These are phyloP conservation scores for Suillus subalutaceus DNA, from an alignment of 768 basidiomycete species.

Conservation along the genomic window DNA sequence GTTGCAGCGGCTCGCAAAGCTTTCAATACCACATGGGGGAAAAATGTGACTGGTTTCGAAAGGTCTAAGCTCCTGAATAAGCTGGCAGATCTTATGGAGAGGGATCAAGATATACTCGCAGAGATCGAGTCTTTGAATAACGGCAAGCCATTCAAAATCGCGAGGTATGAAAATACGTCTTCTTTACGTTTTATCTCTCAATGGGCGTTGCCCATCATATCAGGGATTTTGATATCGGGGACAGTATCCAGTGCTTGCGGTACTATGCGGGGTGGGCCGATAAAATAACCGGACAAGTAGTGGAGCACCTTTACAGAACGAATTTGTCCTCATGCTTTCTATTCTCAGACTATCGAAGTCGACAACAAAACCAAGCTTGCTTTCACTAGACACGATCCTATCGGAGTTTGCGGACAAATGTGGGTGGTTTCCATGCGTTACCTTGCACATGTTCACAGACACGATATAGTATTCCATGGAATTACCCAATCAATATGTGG, in stretches of 20 bases:
- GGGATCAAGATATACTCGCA: constrained; percentile 78
- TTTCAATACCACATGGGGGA: constrained; percentile 87
- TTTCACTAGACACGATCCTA: constrained; percentile 86
- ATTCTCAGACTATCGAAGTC: constrained; percentile 69
- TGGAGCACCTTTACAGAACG: constrained; percentile 6
- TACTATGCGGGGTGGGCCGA: constrained; percentile 98
- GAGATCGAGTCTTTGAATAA: constrained; percentile 88
- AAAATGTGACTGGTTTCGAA: constrained; percentile 82
- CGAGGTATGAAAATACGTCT: constrained; percentile 41
- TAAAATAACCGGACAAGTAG: constrained; percentile 88
- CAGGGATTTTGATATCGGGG: constrained; percentile 82
- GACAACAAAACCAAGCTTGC: constrained; percentile 81
- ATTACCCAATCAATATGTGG: constrained; percentile 91
- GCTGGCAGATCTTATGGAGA: constrained; percentile 88
- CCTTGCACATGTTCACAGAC: constrained; percentile 15
- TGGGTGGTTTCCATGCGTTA: constrained; percentile 34
- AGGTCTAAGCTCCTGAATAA: constrained; percentile 81
- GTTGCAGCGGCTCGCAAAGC: constrained; percentile 83
- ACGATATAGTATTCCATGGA: constrained; percentile 79
- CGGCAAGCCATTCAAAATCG: constrained; percentile 81
- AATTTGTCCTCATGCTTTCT: constrained; percentile 10
- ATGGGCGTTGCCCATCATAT: constrained; percentile 9
- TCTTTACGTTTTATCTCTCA: background rate
- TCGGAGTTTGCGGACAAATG: constrained; percentile 97
- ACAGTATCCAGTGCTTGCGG: constrained; percentile 74